Conservation (phyloP, 1,284 basidiomycete species). For the Cronartium quercuum region DNA sequence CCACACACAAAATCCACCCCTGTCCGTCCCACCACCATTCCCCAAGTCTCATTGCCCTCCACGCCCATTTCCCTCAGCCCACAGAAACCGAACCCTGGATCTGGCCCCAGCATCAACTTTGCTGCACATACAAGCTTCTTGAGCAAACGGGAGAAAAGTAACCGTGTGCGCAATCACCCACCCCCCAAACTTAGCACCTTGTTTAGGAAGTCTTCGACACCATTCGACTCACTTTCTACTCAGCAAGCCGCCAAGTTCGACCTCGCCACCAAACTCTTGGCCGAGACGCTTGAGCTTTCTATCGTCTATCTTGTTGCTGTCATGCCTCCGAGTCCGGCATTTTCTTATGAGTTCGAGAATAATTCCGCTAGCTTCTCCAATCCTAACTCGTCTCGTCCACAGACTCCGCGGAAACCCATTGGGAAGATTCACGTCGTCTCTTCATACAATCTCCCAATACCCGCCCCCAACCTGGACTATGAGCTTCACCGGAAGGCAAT, state of each 20-base stretch:
- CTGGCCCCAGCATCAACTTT: too few relatives aligned
- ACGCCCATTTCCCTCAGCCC: not conserved
- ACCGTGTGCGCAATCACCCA: too few relatives aligned
- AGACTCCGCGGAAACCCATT: not conserved
- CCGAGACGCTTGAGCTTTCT: constrained; percentile 42
- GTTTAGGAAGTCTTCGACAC: not conserved
- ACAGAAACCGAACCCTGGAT: not conserved
- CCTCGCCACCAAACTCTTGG: constrained; percentile 42
- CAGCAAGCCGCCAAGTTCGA: constrained; percentile 40
- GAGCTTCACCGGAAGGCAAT: constrained; percentile 44
- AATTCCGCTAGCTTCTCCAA: too few relatives aligned
- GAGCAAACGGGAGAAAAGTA: too few relatives aligned
- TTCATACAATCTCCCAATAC: constrained; percentile 41
- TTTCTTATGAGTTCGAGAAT: not conserved
- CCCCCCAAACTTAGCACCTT: too few relatives aligned
- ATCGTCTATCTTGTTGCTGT: constrained; percentile 42
- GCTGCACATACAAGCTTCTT: too few relatives aligned
- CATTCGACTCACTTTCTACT: not conserved
- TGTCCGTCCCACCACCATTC: too few relatives aligned
- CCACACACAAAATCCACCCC: too few relatives aligned
- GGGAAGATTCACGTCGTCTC: constrained; percentile 40
- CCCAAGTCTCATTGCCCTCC: not conserved
- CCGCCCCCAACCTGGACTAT: constrained; percentile 44
- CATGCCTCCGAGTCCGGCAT: not conserved
- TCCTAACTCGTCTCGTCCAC: not conserved